Conservation (phyloP, 768 basidiomycete genomes). For the Dacryopinax primogenitus region DNA sequence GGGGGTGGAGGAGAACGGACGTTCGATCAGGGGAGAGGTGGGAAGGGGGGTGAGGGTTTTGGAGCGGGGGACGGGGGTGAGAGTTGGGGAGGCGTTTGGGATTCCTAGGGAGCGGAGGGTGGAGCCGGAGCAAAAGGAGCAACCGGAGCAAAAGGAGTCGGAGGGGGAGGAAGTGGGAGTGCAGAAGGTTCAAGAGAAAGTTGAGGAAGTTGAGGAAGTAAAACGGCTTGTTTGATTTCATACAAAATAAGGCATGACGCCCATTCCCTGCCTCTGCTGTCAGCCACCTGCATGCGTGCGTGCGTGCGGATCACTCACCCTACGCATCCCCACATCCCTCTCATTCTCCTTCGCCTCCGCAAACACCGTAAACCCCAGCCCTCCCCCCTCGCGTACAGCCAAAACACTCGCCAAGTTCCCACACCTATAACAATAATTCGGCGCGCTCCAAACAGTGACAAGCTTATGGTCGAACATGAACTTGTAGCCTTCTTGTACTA, state of each 20-base stretch:
- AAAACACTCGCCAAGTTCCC: constrained; percentile 88
- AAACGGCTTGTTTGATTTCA: constrained; percentile 16
- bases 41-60: constrained; percentile 39
- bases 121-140: constrained; percentile 13
- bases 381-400: constrained; percentile 57
- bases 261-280: constrained; percentile 18
- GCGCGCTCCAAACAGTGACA: constrained; percentile 87
- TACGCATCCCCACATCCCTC: constrained; percentile 57
- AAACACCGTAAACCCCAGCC: constrained; percentile 65
- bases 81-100: constrained; percentile 48
- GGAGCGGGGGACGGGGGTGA: constrained; percentile 61
- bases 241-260: constrained; percentile 33
- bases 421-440: constrained; percentile 75
- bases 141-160: constrained; percentile 10
- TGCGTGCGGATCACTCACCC: background rate
- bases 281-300: constrained; percentile 1
- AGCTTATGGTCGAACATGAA: constrained; percentile 31
- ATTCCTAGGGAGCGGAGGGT: too few species aligned
- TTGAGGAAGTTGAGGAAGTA: constrained; percentile 17
- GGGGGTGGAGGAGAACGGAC: constrained; percentile 33
- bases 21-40: constrained; percentile 27
- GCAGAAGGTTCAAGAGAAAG: constrained; percentile 15
- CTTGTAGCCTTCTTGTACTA: constrained; percentile 77
- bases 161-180: constrained; percentile 18
- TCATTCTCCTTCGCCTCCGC: constrained; percentile 83